Percentiles rank a stretch among this genome's conserved stretches.
phyloP scores from a whole-genome alignment of 805 yeast species.

The Kluyveromyces nonfermentans region DNA sequence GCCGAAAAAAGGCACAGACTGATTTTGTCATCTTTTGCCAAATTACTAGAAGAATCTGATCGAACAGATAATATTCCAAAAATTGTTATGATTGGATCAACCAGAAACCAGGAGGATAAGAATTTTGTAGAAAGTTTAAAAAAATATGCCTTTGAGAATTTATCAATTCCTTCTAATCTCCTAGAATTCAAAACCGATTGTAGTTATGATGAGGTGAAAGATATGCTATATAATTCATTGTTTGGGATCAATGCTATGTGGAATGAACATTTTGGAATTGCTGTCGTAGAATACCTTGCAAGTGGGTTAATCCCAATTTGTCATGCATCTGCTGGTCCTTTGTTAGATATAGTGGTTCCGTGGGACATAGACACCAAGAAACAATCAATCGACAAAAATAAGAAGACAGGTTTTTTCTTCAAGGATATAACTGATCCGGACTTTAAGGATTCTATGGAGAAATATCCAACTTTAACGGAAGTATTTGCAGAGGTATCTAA shows the following conservation, averaged over 20 bases:
- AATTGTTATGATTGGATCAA: conserved; percentile 74
- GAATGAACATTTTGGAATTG: conserved; percentile 99
- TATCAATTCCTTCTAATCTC: conserved; percentile 34
- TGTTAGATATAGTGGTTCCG: conserved; percentile 70
- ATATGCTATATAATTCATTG: conserved; percentile 44
- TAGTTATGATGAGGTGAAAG: conserved; percentile 51
- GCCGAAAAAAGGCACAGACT: conserved; percentile 87
- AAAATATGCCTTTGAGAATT: conserved; percentile 31
- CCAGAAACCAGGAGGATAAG: conserved; percentile 61
- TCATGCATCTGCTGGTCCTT: conserved; percentile 95
- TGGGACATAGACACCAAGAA: conserved; percentile 30
- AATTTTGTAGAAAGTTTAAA: conserved; percentile 44
- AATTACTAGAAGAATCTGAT: conserved; percentile 33
- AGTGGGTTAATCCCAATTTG: conserved; percentile 81
- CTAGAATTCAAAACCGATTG: conserved; percentile 63
- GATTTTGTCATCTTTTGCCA: conserved; percentile 53
- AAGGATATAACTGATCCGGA: conserved; percentile 67
- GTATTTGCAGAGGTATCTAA: conserved; percentile 38
- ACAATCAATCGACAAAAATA: conserved; percentile 24
- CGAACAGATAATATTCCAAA: conserved; percentile 34
- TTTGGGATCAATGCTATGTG: conserved; percentile 95
- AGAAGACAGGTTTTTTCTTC: conserved; percentile 74
- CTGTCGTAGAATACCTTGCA: conserved; percentile 87
- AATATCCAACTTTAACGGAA: conserved; percentile 41
- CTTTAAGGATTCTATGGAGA: conserved; percentile 24